These are phyloP conservation scores for Komagataella mondaviorum DNA, from an alignment of 805 yeast species.

Conservation along the genomic window DNA sequence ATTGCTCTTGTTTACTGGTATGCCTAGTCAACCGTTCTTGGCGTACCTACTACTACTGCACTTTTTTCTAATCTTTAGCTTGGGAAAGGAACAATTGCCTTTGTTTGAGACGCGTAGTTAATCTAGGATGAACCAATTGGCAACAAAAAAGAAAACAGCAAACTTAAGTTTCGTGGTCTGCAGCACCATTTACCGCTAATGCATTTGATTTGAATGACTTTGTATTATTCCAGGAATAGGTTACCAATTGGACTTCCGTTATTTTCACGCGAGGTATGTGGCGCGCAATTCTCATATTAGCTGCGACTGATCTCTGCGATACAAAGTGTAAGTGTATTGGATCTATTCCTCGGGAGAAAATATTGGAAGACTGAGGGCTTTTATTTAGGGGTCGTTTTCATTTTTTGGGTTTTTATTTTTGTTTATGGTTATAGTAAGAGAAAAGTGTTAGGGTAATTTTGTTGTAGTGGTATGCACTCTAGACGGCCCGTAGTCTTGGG, in stretches of 20 bases:
- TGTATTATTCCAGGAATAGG: conserved; percentile 3
- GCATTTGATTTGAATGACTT: conserved; percentile 3
- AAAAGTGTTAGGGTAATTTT: background rate
- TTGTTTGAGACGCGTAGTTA: background rate
- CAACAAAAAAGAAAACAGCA: background rate
- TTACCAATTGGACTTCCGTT: background rate
- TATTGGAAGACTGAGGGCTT: background rate
- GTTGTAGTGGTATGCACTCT: too few species aligned
- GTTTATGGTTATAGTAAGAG: background rate
- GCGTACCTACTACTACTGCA: background rate
- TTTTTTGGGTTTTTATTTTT: background rate
- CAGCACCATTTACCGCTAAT: conserved; percentile 4
- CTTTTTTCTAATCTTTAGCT: background rate
- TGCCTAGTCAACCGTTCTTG: background rate
- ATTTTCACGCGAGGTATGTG: conserved; percentile 1
- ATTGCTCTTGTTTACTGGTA: background rate
- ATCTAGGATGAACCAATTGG: background rate
- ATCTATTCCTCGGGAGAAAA: background rate
- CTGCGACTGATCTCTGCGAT: conserved; percentile 2
- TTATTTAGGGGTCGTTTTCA: background rate
- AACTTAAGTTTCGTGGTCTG: conserved; percentile 2
- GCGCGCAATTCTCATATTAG: conserved; percentile 1
- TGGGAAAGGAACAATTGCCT: background rate
- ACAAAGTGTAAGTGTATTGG: background rate
- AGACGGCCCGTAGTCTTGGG: too few species aligned